Percentiles rank a stretch among this genome's conserved stretches.
phyloP scores from a whole-genome alignment of 1,139 yeast species.

The Scheffersomyces insectosa region DNA sequence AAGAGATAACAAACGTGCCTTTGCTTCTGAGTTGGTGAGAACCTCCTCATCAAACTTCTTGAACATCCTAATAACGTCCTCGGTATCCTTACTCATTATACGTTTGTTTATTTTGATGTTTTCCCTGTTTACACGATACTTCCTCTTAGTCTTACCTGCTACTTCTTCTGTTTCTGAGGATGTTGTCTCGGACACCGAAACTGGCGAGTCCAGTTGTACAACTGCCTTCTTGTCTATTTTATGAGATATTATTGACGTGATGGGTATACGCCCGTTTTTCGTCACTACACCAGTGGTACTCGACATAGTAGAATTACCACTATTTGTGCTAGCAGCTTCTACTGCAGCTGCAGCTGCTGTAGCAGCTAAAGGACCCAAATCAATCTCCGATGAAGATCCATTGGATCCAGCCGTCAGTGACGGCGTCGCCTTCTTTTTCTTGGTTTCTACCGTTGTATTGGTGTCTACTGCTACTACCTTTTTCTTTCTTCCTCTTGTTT shows the following conservation, averaged over 20 bases:
- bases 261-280: constrained; percentile 1
- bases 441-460: too few relatives aligned
- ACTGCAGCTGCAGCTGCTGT: too few relatives aligned
- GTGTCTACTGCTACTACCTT: too few relatives aligned
- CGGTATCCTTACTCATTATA: constrained; percentile 19
- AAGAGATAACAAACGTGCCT: constrained; percentile 14
- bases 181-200: neutral
- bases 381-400: too few relatives aligned
- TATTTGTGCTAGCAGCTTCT: too few relatives aligned
- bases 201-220: neutral
- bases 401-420: too few relatives aligned
- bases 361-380: too few relatives aligned
- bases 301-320: too few relatives aligned
- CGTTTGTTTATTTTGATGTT: constrained; percentile 19
- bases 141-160: constrained; percentile 5
- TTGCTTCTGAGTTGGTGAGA: constrained; percentile 17
- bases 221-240: constrained; percentile 4
- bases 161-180: too few relatives aligned
- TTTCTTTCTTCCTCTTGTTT: too few relatives aligned
- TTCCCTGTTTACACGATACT: constrained; percentile 13
- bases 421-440: too few relatives aligned
- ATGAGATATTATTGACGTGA: constrained; percentile 11
- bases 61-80: constrained; percentile 17
- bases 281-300: too few relatives aligned
- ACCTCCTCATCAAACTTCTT: constrained; percentile 19